phyloP scores from a whole-genome alignment of 257 asterid genomes.

The Rhazya stricta region DNA sequence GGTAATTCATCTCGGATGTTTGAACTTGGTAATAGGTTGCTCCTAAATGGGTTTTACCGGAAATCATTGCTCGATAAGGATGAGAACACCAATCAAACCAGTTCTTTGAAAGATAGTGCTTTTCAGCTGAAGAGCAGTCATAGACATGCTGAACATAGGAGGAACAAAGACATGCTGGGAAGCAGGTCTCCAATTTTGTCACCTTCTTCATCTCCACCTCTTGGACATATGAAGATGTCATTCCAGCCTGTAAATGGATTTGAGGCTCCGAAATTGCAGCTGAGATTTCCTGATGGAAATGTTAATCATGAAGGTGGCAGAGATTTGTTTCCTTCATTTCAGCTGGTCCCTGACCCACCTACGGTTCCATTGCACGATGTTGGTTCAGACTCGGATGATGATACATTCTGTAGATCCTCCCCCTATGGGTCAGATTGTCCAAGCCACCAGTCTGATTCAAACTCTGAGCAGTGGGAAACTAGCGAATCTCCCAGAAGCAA shows the following conservation, averaged over 20 bases:
- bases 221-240: conserved; percentile 88
- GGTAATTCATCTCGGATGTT: conserved; percentile 54
- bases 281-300: conserved; percentile 67
- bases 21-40: conserved; percentile 53
- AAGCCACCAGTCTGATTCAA: conserved; percentile 64
- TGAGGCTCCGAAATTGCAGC: conserved; percentile 65
- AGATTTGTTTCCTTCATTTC: conserved; percentile 80
- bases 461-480: conserved; percentile 85
- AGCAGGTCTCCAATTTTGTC: conserved; percentile 49
- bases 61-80: conserved; percentile 38
- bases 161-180: conserved; percentile 38
- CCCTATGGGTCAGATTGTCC: conserved; percentile 62
- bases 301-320: conserved; percentile 34
- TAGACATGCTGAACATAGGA: conserved; percentile 30
- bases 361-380: conserved; percentile 37
- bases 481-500: conserved; percentile 60
- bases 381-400: conserved; percentile 81
- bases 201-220: conserved; percentile 86
- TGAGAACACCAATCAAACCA: conserved; percentile 25
- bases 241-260: conserved; percentile 70
- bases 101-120: conserved; percentile 27
- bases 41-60: conserved; percentile 45
- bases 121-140: conserved; percentile 31
- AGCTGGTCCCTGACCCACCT: conserved; percentile 85
- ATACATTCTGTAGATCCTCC: conserved; percentile 83